Evolutionary conservation across 73 alveolate genomes (phyloP), one percentile per base, ranked within the genome.

Genomic region (Paramecium biaurelia): DNA sequence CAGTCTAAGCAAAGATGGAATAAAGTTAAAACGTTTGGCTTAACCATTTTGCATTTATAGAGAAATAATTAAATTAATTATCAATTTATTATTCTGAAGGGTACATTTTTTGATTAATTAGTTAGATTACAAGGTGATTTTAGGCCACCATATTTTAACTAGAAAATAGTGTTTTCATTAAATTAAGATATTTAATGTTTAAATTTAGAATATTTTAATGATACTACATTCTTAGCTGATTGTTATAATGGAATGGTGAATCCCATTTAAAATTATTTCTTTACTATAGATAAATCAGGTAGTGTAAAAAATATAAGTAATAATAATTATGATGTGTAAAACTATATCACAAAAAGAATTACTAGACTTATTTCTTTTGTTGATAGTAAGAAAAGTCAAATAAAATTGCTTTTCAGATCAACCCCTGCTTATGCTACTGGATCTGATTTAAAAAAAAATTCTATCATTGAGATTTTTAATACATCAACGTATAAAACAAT

Each of bases 361-460:
- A n/a, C 74, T 1, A 5, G 12, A 3, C 0, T 24, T 2, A 34
- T 43, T 5, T 0, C 14, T 5, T 24, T 43, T 23, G 47, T 47
- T 8, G 47, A n/a, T 45, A 47, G 28, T 10, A 8, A 42, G 14
- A 72, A 72, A 38, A n/a, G n/a, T 30, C 57, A 43, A 79, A 9
- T 42, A 20, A 43, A 15, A 42, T 43, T 37, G 32, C n/a, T 79
- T 2, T 79, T 30, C 12, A 43, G 90, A 79, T 42, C 76, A 9
- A 47, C 74, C 20, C 90, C 90, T 2, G 90, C 90, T 11, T 79
- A 79, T 79, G 70, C 90, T 5, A 79, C 90, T 10, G 90, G 90
- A 23, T 79, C 47, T 23, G 90, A 79, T 79, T 42, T 38, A 4
- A 38, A 38, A 38, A 38, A 79, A 21, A 42, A 38, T 9, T 43